Evolutionary conservation across 2,329 filamentous ascomycete genomes (phyloP).

Genomic region (Xylariaceae sp.): DNA sequence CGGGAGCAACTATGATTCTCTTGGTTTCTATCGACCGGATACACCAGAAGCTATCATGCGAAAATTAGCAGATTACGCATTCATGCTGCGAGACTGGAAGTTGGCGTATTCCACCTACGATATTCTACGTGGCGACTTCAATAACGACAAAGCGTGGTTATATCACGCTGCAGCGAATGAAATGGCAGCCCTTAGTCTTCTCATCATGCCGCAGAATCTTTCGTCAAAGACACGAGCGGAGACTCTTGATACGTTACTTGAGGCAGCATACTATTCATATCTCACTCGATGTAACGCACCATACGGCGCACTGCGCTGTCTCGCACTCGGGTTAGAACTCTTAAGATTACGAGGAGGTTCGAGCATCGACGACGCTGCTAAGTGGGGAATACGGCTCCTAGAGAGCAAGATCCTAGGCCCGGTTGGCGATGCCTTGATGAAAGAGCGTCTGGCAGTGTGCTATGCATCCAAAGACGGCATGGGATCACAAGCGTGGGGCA

Average conservation of each 20-base stretch:
- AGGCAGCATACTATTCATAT: constrained; percentile 89
- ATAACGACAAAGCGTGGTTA: constrained; percentile 93
- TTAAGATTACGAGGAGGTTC: constrained; percentile 73
- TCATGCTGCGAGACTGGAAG: constrained; percentile 97
- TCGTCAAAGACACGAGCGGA: constrained; percentile 74
- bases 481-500: constrained; percentile 62
- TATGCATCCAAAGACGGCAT: constrained; percentile 69
- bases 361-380: constrained; percentile 78
- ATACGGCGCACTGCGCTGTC: constrained; percentile 73
- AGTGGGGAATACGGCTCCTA: constrained; percentile 75
- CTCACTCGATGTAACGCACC: constrained; percentile 74
- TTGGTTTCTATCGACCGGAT: constrained; percentile 79
- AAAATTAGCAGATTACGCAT: constrained; percentile 88
- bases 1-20: constrained; percentile 67
- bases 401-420: constrained; percentile 70
- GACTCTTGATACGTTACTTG: constrained; percentile 78
- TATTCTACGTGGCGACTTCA: constrained; percentile 79
- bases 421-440: constrained; percentile 75
- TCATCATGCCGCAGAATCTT: constrained; percentile 68
- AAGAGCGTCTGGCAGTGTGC: constrained; percentile 79
- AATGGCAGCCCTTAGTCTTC: constrained; percentile 81
- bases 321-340: constrained; percentile 74
- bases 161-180: constrained; percentile 92
- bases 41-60: constrained; percentile 85
- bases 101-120: constrained; percentile 89